A percentile compares a stretch with the other conserved stretches of the same genome.
These are phyloP conservation scores for Hypoxylon lenormandii DNA, from an alignment of 495 filamentous ascomycete species.

Conservation along the genomic window DNA sequence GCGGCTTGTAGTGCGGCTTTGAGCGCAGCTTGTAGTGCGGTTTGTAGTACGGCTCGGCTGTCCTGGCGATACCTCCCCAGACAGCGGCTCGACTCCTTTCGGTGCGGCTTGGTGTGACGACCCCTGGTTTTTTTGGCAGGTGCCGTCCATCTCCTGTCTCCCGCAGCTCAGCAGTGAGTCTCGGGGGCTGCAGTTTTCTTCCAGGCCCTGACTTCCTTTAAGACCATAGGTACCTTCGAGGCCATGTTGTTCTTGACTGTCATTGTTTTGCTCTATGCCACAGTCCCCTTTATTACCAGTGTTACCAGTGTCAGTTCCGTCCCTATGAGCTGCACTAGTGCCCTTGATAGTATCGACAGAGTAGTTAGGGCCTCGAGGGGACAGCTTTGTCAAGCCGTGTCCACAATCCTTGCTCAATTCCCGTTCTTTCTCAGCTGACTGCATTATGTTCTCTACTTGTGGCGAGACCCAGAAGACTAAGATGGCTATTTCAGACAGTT, in stretches of 20 bases:
- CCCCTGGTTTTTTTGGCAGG: background rate
- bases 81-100: background rate
- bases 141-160: background rate
- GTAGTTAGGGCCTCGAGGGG: background rate
- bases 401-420: background rate
- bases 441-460: constrained; percentile 3
- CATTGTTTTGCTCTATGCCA: background rate
- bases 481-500: background rate
- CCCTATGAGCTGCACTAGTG: background rate
- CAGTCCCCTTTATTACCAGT: background rate
- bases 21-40: background rate
- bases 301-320: background rate
- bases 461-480: background rate
- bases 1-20: constrained; percentile 5
- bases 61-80: background rate
- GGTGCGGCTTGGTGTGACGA: background rate
- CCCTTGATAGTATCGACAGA: background rate
- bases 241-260: background rate
- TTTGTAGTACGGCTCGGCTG: background rate
- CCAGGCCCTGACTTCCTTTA: background rate
- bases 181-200: background rate
- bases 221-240: background rate
- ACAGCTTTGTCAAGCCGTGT: background rate
- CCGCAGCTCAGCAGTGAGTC: background rate
- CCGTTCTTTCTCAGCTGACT: background rate